Conservation (phyloP, 2,329 filamentous ascomycete genomes). For the Periconia digitata region DNA sequence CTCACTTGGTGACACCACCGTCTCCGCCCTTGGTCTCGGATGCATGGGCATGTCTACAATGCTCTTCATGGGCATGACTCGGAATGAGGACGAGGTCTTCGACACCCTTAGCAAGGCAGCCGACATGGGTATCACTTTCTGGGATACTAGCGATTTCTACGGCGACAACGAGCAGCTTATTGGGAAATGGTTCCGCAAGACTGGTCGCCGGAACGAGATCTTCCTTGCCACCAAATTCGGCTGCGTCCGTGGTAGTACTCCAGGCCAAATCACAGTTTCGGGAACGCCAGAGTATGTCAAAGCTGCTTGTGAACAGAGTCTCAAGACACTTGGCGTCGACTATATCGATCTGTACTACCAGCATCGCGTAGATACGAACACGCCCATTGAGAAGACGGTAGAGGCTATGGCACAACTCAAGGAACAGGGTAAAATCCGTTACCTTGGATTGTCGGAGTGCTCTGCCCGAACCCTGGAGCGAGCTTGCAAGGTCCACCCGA, state of each 20-base stretch:
- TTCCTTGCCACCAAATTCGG: slow-evolving; percentile 19
- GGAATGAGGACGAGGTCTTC: slow-evolving; percentile 4
- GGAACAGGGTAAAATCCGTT: slow-evolving; percentile 38
- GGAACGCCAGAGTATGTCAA: slow-evolving; percentile 40
- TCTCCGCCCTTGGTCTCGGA: slow-evolving; percentile 8
- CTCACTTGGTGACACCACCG: slow-evolving; percentile 3
- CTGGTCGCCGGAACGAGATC: slow-evolving; percentile 14
- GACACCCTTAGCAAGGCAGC: too few species aligned
- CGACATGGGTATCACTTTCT: slow-evolving; percentile 27
- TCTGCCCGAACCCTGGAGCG: slow-evolving; percentile 47
- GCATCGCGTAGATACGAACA: slow-evolving; percentile 43
- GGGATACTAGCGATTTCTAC: slow-evolving; percentile 31
- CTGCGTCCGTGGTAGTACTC: neutral
- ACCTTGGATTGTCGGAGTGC: slow-evolving; percentile 46
- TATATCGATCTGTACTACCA: slow-evolving; percentile 45
- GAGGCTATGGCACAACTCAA: slow-evolving; percentile 43
- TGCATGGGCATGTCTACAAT: slow-evolving; percentile 8
- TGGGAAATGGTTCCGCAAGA: slow-evolving; percentile 17
- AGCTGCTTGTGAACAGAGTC: slow-evolving; percentile 37
- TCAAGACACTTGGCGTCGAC: slow-evolving; percentile 38
- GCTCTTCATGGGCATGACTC: neutral
- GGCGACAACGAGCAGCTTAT: slow-evolving; percentile 21
- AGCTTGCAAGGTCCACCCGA: slow-evolving; percentile 45
- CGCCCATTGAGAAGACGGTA: slow-evolving; percentile 50
- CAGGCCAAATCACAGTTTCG: slow-evolving; percentile 19